Percentiles rank a stretch among this genome's conserved stretches.
phyloP scores from a whole-genome alignment of 2,329 filamentous ascomycete species.

The Cucurbitaria berberidis region DNA sequence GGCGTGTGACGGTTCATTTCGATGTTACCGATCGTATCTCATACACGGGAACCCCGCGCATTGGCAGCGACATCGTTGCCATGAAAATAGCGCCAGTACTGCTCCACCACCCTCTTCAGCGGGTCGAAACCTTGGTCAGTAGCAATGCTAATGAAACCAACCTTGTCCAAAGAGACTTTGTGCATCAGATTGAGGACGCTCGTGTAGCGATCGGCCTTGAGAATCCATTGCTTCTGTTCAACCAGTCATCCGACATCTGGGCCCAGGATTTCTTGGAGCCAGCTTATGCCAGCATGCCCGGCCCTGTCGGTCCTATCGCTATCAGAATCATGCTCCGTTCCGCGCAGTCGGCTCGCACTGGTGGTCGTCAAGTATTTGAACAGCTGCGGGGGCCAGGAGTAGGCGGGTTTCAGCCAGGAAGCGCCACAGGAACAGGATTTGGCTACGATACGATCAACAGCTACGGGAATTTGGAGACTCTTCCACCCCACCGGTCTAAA shows the following conservation, averaged over 20 bases:
- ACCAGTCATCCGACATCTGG: constrained; percentile 44
- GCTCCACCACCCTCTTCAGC: constrained; percentile 48
- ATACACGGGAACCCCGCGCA: not conserved
- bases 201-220: constrained; percentile 11
- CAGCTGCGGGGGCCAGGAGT: constrained; percentile 34
- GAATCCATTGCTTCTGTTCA: constrained; percentile 26
- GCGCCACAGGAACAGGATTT: constrained; percentile 1
- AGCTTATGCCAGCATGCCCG: constrained; percentile 50
- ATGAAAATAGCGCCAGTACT: constrained; percentile 49
- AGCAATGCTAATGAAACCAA: constrained; percentile 5
- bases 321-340: constrained; percentile 43
- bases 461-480: constrained; percentile 48
- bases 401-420: constrained; percentile 38
- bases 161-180: not conserved
- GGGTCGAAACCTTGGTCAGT: constrained; percentile 31
- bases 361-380: constrained; percentile 43
- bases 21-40: constrained; percentile 25
- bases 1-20: constrained; percentile 23
- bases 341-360: constrained; percentile 28
- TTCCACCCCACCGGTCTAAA: constrained; percentile 38
- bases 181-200: constrained; percentile 15
- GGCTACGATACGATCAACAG: constrained; percentile 19
- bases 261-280: constrained; percentile 51
- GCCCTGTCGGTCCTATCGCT: constrained; percentile 39
- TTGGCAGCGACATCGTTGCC: constrained; percentile 31